Base-by-base conservation (phyloP, 2,329 filamentous ascomycete species). In the Curvularia spicifera region DNA sequence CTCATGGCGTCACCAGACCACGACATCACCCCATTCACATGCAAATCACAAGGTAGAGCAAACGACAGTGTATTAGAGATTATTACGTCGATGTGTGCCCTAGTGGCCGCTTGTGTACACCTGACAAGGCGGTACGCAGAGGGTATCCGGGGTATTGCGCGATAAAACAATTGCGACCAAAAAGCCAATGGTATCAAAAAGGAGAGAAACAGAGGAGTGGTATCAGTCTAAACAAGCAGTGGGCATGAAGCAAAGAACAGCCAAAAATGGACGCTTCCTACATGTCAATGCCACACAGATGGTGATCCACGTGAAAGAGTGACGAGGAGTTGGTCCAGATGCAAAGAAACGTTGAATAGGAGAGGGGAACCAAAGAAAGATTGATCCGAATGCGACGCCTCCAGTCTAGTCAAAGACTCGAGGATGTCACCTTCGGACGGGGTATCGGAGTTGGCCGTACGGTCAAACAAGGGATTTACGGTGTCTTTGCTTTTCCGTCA, bases 181-280 rank as follows among this genome's bases (percentile, higher is more conserved):
- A 52, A 55, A 46, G 56, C 45, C 67, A 68, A 63, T 76, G 75
- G 73, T 76, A 77, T 74, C 73, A 76, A 76, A 76, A 76, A 74
- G 54, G 67, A 73, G 67, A 73, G 64, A 72, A 74, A 71, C 67
- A 73, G 68, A 63, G 72, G 70, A 75, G 75, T 78, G 76, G 75
- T 78, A 78, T 77, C 76, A 78, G 76, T 77, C 76, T 78, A 76
- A 74, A 74, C 70, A 75, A 74, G 69, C 69, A 56, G 63, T 65
- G 64, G 68, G 67, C 71, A 71, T 68, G 69, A 39, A 71, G 68
- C 68, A 72, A 58, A 65, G 64, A 66, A 69, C 60, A 68, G 67
- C 56, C 65, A 72, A 66, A 67, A 70, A 43, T 69, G 66, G 70
- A 71, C 66, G 66, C 63, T 65, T 65, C 68, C 70, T 69, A 72